phyloP scores from a whole-genome alignment of 2,329 filamentous ascomycete species.

The Neurospora crassa region DNA sequence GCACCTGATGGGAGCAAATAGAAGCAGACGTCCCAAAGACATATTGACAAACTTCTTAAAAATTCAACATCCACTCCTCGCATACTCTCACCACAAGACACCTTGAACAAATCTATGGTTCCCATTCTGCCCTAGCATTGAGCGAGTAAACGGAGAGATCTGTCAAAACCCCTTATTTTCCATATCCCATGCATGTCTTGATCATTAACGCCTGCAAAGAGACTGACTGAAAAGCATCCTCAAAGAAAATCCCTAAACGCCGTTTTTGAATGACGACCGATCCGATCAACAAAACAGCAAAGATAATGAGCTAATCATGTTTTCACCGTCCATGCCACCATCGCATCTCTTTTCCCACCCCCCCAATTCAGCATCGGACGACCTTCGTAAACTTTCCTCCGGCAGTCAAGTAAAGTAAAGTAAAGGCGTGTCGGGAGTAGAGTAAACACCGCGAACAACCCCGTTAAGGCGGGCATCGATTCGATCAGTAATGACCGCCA shows the following conservation, averaged over 20 bases:
- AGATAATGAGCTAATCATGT: not conserved
- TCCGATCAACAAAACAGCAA: not conserved
- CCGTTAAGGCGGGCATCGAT: too few relatives aligned
- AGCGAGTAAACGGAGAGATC: not conserved
- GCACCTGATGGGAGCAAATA: not conserved
- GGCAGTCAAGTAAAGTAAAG: too few relatives aligned
- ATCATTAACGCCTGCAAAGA: not conserved
- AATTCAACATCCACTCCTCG: not conserved
- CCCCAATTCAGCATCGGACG: not conserved
- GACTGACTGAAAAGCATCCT: not conserved
- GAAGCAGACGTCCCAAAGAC: not conserved
- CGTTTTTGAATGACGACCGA: not conserved
- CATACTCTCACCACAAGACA: not conserved
- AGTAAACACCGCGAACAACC: too few relatives aligned
- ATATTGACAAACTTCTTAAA: not conserved
- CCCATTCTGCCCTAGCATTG: not conserved
- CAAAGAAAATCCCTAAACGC: not conserved
- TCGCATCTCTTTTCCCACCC: not conserved
- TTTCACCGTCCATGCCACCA: not conserved
- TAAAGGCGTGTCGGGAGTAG: too few relatives aligned
- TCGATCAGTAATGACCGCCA: not conserved
- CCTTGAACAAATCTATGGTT: not conserved
- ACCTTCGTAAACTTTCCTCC: not conserved
- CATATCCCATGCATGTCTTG: not conserved
- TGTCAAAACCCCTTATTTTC: not conserved